Base-by-base conservation (phyloP, 2,329 filamentous ascomycete species). In the Zymoseptoria brevis region DNA sequence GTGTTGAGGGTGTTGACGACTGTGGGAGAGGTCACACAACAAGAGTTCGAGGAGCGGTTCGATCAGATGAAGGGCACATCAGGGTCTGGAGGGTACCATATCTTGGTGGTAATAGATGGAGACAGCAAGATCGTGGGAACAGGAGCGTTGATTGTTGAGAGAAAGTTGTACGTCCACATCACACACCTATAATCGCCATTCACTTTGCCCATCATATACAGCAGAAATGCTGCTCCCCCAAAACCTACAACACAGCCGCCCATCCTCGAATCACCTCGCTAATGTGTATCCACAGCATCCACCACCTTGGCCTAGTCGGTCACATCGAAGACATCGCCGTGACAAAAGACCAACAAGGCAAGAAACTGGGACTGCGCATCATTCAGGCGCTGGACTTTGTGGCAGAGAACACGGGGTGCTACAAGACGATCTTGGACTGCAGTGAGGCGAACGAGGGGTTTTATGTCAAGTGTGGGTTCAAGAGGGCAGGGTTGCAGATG, bases 281-380 rank as follows among this genome's bases (percentile, higher is more conserved):
- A 16, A 56, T 19, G 2, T 19, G 29, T 19, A 2, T 8, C 35
- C 29, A 22, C 59, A 75, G 73, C 74, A 92, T 94, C 68, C 89
- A 93, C 74, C 84, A 83, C 67, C 82, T 94, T 51, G 89, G 89
- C 55, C 78, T 87, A 21, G 93, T 96, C 24, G 94, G 93, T 11
- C 94, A 97, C 76, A 96, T 97, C 75, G 94, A 97, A 75, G 94
- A 99, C 73, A 96, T 99, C 73, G 92, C 93, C 19, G 92, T 99
- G 45, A 86, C 89, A 65, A 91, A 92, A 77, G 89, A 95, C 69
- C 91, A 97, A 77, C 94, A 97, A 76, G 94, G 94, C 67, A 96
- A 97, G 84, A 96, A 96, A 78, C 81, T 97, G 50, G 94, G 94
- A 4, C 79, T 96, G 71, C 84, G 90, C 66, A 87, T 97, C 66